Percentiles rank a stretch among this genome's conserved stretches.
Conservation (phyloP, 1,139 yeast species). For the Schwanniomyces etchellsii region DNA sequence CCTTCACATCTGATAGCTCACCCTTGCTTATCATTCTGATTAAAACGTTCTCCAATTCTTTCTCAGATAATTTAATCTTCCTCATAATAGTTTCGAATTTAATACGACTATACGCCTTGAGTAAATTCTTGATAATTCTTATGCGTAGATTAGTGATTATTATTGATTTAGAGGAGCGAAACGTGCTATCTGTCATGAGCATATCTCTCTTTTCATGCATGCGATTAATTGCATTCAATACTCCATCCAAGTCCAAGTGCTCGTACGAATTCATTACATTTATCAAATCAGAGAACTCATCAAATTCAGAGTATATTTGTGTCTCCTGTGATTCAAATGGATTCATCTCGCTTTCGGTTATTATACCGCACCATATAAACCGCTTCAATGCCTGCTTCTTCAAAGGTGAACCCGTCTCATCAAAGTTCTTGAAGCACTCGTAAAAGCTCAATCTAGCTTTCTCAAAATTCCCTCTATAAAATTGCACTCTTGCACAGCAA, state of each 20-base stretch:
- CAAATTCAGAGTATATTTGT: constrained; percentile 35
- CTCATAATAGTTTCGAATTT: constrained; percentile 20
- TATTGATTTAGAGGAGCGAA: constrained; percentile 18
- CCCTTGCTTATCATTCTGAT: constrained; percentile 41
- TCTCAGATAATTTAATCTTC: constrained; percentile 16
- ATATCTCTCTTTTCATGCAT: constrained; percentile 16
- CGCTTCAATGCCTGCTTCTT: constrained; percentile 56
- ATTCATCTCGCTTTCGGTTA: constrained; percentile 60
- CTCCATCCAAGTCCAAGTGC: constrained; percentile 20
- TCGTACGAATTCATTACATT: constrained; percentile 27
- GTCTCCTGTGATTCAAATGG: constrained; percentile 64
- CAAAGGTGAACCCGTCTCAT: constrained; percentile 66
- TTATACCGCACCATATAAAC: constrained; percentile 56
- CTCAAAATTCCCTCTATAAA: constrained; percentile 56
- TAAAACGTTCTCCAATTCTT: constrained; percentile 32
- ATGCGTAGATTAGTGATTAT: constrained; percentile 28
- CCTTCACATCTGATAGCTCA: constrained; percentile 31
- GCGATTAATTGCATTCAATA: constrained; percentile 10
- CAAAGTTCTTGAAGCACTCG: constrained; percentile 70
- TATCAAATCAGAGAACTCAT: constrained; percentile 28
- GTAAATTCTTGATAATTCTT: constrained; percentile 22
- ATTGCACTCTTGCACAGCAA: constrained; percentile 68
- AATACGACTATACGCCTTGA: constrained; percentile 25
- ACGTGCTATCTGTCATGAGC: constrained; percentile 26
- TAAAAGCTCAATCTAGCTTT: constrained; percentile 62